Evolutionary conservation across 2,329 filamentous ascomycete species (phyloP), one percentile per base, ranked within the genome.

Genomic region (Colletotrichum sp.): DNA sequence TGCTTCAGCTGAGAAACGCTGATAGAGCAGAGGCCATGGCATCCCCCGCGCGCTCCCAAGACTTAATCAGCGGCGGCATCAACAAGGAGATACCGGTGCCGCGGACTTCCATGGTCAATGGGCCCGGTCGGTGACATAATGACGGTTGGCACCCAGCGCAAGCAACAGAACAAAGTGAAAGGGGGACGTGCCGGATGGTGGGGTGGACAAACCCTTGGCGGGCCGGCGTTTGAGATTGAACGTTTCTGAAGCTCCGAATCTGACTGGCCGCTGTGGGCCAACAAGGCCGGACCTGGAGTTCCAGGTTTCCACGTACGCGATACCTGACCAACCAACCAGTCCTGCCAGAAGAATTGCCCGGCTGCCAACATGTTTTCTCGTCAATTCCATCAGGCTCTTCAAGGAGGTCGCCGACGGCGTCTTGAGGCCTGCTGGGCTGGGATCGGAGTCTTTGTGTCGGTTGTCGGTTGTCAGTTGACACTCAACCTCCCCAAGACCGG

Each of bases 151-250:
- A 21, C 44, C 24, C 24, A 66, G 39, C 36, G 32, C 39, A 49
- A 9, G 28, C 16, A 32, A 24, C 13, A 39, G 34, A n/a, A 32
- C 44, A 55, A 28, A 34, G n/a, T 32, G 34, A 65, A 72, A 34
- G 26, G 69, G 62, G 32, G 21, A 32, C 36, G 63, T 71, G 39
- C 57, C 57, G 57, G 73, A 36, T 62, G 44, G 73, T 65, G 70
- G 73, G 64, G 57, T 64, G 34, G 49, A 30, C 24, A 28, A 63
- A 26, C 21, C 57, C 64, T 73, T 73, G 73, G 64, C 70, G 70
- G 73, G 70, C 70, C 64, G 70, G 70, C 70, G 73, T 76, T 76
- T 76, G 64, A 73, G 70, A 69, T 76, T 73, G 70, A 76, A 76
- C 64, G 73, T 76, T 76, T 76, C 73, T 76, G 73, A 65, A 59